Evolutionary conservation across 495 filamentous ascomycete species (phyloP).

Genomic region (Aspergillus bridgeri): DNA sequence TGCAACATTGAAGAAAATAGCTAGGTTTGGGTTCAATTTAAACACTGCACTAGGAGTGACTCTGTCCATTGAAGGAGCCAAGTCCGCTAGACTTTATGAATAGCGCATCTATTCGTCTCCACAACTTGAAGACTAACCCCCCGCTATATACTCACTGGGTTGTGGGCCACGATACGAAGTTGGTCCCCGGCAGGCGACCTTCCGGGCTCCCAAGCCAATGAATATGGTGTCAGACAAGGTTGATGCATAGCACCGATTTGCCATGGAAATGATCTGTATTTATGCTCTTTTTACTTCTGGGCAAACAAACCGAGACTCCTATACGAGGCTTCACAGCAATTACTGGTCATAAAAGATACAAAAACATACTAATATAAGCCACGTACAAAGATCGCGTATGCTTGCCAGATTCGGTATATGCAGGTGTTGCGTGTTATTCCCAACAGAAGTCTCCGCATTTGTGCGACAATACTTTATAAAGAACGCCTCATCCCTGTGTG

Average conservation of each 20-base stretch:
- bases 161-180: conserved; percentile 1
- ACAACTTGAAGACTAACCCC: not conserved
- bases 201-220: too few species aligned
- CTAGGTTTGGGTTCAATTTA: not conserved
- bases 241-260: too few species aligned
- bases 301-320: conserved; percentile 3
- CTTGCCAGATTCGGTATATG: conserved; percentile 5
- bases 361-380: conserved; percentile 3
- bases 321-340: conserved; percentile 4
- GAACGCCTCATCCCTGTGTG: conserved; percentile 1
- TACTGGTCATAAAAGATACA: not conserved
- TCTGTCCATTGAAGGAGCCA: not conserved
- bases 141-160: not conserved
- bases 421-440: conserved; percentile 7
- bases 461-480: conserved; percentile 4
- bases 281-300: too few species aligned
- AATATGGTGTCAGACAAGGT: too few species aligned
- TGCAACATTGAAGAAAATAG: not conserved
- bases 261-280: too few species aligned
- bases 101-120: not conserved
- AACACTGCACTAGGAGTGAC: not conserved
- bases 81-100: not conserved
- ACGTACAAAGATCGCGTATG: conserved; percentile 5
- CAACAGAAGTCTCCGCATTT: not conserved
- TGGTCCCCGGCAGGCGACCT: too few species aligned